A percentile compares a stretch with the other conserved stretches of the same genome.
Conservation (phyloP, 2,329 filamentous ascomycete genomes). For the Colletotrichum camelliae region DNA sequence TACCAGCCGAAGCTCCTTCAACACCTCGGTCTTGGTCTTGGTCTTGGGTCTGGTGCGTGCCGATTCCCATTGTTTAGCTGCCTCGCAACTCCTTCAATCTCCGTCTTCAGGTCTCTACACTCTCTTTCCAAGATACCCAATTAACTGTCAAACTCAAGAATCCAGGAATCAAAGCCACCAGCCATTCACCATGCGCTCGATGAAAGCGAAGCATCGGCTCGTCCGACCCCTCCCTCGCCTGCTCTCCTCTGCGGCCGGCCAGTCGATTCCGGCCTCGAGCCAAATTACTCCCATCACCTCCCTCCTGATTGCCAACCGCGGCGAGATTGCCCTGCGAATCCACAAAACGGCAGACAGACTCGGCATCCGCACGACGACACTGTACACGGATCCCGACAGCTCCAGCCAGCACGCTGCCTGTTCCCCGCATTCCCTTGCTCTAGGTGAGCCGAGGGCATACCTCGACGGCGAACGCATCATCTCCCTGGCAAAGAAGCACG, state of each 20-base stretch:
- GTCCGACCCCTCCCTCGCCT: constrained; percentile 48
- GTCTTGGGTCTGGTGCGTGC: neutral
- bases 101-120: neutral
- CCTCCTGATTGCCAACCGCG: constrained; percentile 94
- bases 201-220: constrained; percentile 56
- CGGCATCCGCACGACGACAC: constrained; percentile 90
- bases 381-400: constrained; percentile 93
- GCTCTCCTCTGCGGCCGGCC: constrained; percentile 29
- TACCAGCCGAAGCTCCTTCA: constrained; percentile 11
- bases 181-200: constrained; percentile 55
- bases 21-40: constrained; percentile 8
- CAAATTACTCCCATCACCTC: constrained; percentile 67
- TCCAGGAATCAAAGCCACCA: neutral
- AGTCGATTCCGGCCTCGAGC: constrained; percentile 13
- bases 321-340: constrained; percentile 95
- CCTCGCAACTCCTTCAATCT: neutral
- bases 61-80: neutral
- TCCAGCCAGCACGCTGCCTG: constrained; percentile 86
- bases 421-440: constrained; percentile 81
- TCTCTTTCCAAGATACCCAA: neutral
- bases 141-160: neutral
- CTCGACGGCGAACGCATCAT: constrained; percentile 95
- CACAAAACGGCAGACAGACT: constrained; percentile 85
- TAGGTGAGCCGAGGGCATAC: constrained; percentile 85
- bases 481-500: constrained; percentile 80